phyloP scores from a whole-genome alignment of 192 early-diverging fungal species.

The Backusella australiensis region DNA sequence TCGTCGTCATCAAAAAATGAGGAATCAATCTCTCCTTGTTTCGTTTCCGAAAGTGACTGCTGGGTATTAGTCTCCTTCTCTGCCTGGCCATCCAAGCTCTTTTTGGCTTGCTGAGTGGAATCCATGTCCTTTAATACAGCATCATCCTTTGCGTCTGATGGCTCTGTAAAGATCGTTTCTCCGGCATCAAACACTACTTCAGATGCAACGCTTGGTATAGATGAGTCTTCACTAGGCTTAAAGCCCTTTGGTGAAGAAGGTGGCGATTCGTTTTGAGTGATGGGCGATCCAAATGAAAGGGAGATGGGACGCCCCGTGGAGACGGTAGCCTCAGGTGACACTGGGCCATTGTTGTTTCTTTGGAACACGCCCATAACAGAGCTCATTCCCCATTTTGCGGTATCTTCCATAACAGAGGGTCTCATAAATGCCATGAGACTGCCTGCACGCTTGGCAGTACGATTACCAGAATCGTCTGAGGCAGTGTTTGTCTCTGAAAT shows the following conservation, averaged over 20 bases:
- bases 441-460: background rate
- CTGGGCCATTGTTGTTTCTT: background rate
- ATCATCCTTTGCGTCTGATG: background rate
- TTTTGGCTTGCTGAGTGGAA: background rate
- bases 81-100: background rate
- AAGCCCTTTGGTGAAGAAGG: slow-evolving; percentile 16
- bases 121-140: background rate
- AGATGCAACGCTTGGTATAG: background rate
- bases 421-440: slow-evolving; percentile 21
- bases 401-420: slow-evolving; percentile 13
- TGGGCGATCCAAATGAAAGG: slow-evolving; percentile 11
- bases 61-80: background rate
- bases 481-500: background rate
- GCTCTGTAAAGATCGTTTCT: slow-evolving; percentile 3
- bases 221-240: background rate
- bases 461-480: background rate
- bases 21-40: slow-evolving; percentile 9
- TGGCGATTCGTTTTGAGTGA: slow-evolving; percentile 21
- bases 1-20: slow-evolving; percentile 16
- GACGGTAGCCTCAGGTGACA: background rate
- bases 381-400: slow-evolving; percentile 12
- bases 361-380: slow-evolving; percentile 28
- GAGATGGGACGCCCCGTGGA: background rate
- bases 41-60: background rate
- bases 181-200: slow-evolving; percentile 27